phyloP scores from a whole-genome alignment of 352 stramenopile species.

The Phytophthora sojae region DNA sequence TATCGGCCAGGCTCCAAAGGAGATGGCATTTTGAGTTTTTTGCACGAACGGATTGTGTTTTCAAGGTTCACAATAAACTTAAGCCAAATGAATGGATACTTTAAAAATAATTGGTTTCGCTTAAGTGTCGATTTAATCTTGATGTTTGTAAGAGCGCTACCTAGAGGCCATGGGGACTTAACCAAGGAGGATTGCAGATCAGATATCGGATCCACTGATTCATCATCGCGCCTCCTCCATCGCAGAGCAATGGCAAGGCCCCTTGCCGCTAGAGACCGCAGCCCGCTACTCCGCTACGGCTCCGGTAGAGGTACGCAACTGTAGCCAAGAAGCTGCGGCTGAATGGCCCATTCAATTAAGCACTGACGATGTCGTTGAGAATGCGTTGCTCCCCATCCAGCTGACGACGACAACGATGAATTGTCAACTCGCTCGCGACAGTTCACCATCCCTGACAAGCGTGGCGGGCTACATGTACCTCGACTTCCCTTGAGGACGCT shows the following conservation, averaged over 20 bases:
- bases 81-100: too few relatives aligned
- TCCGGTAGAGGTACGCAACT: slow-evolving; percentile 43
- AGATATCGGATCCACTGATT: slow-evolving; percentile 22
- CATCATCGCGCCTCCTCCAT: slow-evolving; percentile 16
- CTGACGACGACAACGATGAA: slow-evolving; percentile 16
- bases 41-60: not conserved
- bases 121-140: too few relatives aligned
- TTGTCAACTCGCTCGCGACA: slow-evolving; percentile 21
- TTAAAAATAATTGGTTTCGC: too few relatives aligned
- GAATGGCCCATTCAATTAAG: not conserved
- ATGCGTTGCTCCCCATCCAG: slow-evolving; percentile 2
- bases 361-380: slow-evolving; percentile 4
- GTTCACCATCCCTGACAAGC: slow-evolving; percentile 8
- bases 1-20: not conserved
- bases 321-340: not conserved
- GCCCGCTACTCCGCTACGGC: slow-evolving; percentile 68
- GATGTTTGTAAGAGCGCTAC: too few relatives aligned
- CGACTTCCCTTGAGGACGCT: slow-evolving; percentile 43
- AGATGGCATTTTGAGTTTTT: slow-evolving; percentile 1
- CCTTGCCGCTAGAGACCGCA: slow-evolving; percentile 47
- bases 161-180: not conserved
- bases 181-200: not conserved
- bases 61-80: too few relatives aligned
- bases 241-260: slow-evolving; percentile 23
- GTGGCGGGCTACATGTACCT: not conserved